Conservation (phyloP, 805 yeast genomes). For the Starmerella scarabaei region DNA sequence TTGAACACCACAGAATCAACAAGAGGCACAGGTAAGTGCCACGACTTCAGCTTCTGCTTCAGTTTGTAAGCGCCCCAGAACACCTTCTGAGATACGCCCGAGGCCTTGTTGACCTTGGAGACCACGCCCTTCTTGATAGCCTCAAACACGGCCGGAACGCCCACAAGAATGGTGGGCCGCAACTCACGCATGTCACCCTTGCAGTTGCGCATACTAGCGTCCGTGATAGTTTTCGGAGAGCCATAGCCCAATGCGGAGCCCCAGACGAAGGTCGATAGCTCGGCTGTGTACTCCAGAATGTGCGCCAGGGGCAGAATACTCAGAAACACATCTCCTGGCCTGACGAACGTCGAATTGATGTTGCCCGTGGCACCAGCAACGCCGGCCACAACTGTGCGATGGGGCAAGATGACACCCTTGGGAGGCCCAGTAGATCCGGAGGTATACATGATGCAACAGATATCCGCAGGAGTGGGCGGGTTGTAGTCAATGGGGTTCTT, state of each 20-base stretch:
- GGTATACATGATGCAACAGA: constrained; percentile 72
- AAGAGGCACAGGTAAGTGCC: constrained; percentile 63
- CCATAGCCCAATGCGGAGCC: constrained; percentile 87
- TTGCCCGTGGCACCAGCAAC: constrained; percentile 65
- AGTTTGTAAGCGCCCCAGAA: constrained; percentile 83
- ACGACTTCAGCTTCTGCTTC: constrained; percentile 48
- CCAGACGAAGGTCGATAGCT: constrained; percentile 70
- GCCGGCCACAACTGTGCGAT: constrained; percentile 65
- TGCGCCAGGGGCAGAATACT: constrained; percentile 93
- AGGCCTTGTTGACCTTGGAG: constrained; percentile 54
- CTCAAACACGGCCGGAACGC: constrained; percentile 99
- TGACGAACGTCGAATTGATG: constrained; percentile 41
- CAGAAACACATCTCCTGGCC: constrained; percentile 55
- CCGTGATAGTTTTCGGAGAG: constrained; percentile 79
- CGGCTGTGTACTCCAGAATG: constrained; percentile 84
- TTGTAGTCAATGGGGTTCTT: constrained; percentile 29
- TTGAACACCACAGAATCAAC: constrained; percentile 69
- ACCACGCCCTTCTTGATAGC: constrained; percentile 83
- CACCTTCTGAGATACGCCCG: constrained; percentile 55
- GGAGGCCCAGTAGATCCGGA: constrained; percentile 81
- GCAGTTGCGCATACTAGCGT: constrained; percentile 69
- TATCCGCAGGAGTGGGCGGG: constrained; percentile 45
- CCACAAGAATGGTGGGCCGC: constrained; percentile 89
- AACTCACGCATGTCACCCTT: constrained; percentile 76
- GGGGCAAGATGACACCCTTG: constrained; percentile 64